Evolutionary conservation across 2,329 filamentous ascomycete species (phyloP).

Genomic region (Pseudogymnoascus sp.): DNA sequence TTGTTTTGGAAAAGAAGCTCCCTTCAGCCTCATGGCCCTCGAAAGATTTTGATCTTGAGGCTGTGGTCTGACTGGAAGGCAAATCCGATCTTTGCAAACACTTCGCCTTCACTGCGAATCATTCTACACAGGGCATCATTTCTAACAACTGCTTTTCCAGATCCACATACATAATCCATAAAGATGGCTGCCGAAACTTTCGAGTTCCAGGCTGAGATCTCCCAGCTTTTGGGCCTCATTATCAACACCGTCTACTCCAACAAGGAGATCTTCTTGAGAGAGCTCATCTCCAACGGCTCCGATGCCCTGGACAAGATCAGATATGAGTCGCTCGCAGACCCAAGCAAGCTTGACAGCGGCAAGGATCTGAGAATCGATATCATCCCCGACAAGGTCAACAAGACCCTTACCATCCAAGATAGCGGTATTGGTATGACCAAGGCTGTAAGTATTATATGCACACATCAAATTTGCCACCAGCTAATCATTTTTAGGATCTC

Average conservation of each 20-base stretch:
- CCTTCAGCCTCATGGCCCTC: background rate
- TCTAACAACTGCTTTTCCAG: background rate
- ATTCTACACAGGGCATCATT: background rate
- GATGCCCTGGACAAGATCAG: slow-evolving; percentile 99
- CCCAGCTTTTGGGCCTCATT: slow-evolving; percentile 98
- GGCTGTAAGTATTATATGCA: slow-evolving; percentile 62
- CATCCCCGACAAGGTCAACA: slow-evolving; percentile 93
- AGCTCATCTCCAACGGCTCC: slow-evolving; percentile 96
- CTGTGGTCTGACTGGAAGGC: background rate
- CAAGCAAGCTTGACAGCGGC: slow-evolving; percentile 90
- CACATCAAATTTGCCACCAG: slow-evolving; percentile 9
- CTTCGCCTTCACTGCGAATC: background rate
- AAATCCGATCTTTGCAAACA: background rate
- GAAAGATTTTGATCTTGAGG: background rate
- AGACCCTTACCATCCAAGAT: slow-evolving; percentile 95
- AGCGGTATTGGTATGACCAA: slow-evolving; percentile 99
- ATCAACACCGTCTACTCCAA: slow-evolving; percentile 99
- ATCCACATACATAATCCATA: slow-evolving; percentile 29
- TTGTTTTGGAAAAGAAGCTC: background rate
- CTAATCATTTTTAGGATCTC: slow-evolving; percentile 60
- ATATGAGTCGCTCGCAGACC: slow-evolving; percentile 96
- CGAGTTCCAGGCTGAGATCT: slow-evolving; percentile 99
- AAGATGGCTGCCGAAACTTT: slow-evolving; percentile 88
- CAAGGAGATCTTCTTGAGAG: slow-evolving; percentile 99
- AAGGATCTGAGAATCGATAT: slow-evolving; percentile 99